phyloP scores from a whole-genome alignment of 345 rosid genomes.

The Turritis glabra region DNA sequence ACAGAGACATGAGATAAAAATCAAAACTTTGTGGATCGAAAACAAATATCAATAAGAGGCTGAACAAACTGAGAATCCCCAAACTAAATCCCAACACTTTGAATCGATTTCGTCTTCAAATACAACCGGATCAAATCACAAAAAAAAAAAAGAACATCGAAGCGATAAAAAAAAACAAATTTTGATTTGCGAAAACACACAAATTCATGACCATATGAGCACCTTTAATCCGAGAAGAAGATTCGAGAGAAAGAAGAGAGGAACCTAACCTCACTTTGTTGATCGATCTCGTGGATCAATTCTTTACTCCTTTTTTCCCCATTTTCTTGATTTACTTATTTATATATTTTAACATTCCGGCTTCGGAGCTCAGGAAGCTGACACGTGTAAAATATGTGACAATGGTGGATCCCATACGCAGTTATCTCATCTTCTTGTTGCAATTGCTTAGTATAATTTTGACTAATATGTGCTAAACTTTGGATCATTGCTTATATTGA shows the following conservation, averaged over 20 bases:
- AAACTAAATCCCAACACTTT: neutral
- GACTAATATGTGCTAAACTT: too few relatives aligned
- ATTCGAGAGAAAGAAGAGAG: conserved; percentile 17
- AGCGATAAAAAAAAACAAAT: neutral
- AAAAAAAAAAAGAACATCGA: neutral
- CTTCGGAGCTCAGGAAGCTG: conserved; percentile 20
- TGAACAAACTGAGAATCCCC: neutral
- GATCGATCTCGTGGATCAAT: conserved; percentile 34
- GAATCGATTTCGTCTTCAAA: conserved; percentile 23
- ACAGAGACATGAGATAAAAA: conserved; percentile 2
- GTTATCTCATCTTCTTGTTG: conserved; percentile 33
- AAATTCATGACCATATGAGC: neutral
- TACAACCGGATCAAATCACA: conserved; percentile 35
- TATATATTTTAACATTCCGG: conserved; percentile 7
- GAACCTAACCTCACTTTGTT: conserved; percentile 37
- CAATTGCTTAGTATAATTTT: too few relatives aligned
- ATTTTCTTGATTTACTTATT: conserved; percentile 18
- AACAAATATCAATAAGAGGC: neutral
- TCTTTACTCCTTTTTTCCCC: conserved; percentile 18
- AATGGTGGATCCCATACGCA: conserved; percentile 23
- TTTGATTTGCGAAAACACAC: neutral
- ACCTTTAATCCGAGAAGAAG: conserved; percentile 4
- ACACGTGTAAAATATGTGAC: conserved; percentile 25
- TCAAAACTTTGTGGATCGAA: conserved; percentile 6
- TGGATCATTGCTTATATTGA: too few relatives aligned